Conservation (phyloP, 768 basidiomycete species). For the Hygrophoropsis aurantiaca region DNA sequence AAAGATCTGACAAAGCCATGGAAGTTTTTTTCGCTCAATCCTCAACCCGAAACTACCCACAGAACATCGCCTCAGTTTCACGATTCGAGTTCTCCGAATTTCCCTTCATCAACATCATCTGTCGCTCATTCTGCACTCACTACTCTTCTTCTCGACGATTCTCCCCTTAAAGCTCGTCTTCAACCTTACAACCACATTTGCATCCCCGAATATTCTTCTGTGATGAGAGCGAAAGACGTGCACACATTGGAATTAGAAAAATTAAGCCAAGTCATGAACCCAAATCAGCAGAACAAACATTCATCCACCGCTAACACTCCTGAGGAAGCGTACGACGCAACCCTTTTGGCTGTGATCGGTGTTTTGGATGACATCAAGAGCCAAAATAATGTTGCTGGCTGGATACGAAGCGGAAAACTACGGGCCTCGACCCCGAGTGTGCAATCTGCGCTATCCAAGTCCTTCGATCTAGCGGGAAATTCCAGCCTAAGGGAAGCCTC, state of each 20-base stretch:
- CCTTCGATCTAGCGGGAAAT: too few species aligned
- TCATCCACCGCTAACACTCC: too few species aligned
- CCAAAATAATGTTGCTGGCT: slow-evolving; percentile 65
- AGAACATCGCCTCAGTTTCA: neutral
- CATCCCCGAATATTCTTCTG: slow-evolving; percentile 62
- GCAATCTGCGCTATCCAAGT: neutral
- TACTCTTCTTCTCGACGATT: slow-evolving; percentile 54
- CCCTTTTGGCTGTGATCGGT: slow-evolving; percentile 62
- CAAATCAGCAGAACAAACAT: neutral
- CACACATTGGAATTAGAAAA: slow-evolving; percentile 20
- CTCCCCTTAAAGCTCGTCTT: slow-evolving; percentile 52
- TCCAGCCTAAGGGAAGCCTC: too few species aligned
- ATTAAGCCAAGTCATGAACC: slow-evolving; percentile 9
- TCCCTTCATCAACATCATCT: too few species aligned
- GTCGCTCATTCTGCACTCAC: slow-evolving; percentile 42
- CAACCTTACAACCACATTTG: slow-evolving; percentile 86
- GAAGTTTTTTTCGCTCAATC: slow-evolving; percentile 35
- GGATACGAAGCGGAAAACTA: slow-evolving; percentile 62
- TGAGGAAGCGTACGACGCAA: slow-evolving; percentile 44
- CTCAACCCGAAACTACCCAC: slow-evolving; percentile 4
- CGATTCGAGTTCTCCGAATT: too few species aligned
- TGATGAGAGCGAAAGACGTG: slow-evolving; percentile 41
- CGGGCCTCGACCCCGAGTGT: slow-evolving; percentile 12
- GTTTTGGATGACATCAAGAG: slow-evolving; percentile 57
- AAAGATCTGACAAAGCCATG: slow-evolving; percentile 77